Evolutionary conservation across 2,329 filamentous ascomycete species (phyloP).

Genomic region (Hirsutella rhossiliensis): DNA sequence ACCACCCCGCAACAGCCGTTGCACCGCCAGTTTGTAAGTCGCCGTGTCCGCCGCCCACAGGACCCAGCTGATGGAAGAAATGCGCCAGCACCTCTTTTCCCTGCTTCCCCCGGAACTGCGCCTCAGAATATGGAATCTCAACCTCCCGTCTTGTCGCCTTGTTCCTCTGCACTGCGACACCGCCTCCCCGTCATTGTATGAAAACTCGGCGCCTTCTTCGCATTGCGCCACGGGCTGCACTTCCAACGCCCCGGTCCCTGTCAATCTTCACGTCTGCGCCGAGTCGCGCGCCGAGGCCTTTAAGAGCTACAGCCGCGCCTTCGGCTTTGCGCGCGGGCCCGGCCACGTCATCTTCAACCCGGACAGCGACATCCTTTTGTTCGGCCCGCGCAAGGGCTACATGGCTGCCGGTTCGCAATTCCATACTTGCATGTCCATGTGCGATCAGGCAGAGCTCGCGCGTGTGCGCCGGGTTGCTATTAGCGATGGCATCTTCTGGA

Average conservation of each 20-base stretch:
- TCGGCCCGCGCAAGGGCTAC: conserved; percentile 30
- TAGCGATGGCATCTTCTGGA: conserved; percentile 31
- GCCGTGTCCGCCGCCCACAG: not conserved
- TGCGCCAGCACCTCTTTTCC: conserved; percentile 22
- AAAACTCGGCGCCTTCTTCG: conserved; percentile 1
- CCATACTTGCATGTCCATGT: conserved; percentile 29
- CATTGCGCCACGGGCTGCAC: conserved; percentile 22
- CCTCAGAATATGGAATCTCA: conserved; percentile 34
- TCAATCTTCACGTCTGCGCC: conserved; percentile 31
- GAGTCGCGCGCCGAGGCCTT: conserved; percentile 33
- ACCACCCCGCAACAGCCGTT: not conserved
- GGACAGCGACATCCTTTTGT: conserved; percentile 31
- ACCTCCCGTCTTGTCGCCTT: conserved; percentile 28
- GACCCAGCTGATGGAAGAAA: too few species aligned
- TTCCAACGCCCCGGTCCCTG: conserved; percentile 27
- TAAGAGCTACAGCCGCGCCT: conserved; percentile 25
- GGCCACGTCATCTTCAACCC: conserved; percentile 31
- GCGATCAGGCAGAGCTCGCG: conserved; percentile 26
- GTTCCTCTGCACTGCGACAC: conserved; percentile 29
- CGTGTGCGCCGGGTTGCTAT: conserved; percentile 30
- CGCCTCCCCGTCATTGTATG: conserved; percentile 12
- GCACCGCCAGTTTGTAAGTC: conserved; percentile 5
- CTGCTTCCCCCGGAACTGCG: conserved; percentile 33
- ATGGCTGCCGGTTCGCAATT: conserved; percentile 34
- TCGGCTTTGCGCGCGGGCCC: conserved; percentile 28